phyloP scores from a whole-genome alignment of 495 filamentous ascomycete genomes.

The Entonaema liquescens region DNA sequence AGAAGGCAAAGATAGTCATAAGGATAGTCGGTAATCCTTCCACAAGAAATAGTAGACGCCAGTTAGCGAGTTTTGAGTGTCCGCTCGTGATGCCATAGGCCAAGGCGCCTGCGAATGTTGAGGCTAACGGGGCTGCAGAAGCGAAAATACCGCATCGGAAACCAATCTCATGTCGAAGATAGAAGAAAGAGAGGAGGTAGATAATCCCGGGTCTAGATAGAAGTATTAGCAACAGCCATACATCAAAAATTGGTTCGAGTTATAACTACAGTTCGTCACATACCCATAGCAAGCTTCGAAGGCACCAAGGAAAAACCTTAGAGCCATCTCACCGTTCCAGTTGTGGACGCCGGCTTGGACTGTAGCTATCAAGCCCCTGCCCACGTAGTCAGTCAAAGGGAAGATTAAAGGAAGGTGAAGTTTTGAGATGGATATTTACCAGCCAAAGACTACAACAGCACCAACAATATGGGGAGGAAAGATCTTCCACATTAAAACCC shows the following conservation, averaged over 20 bases:
- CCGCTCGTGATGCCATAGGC: slow-evolving; percentile 82
- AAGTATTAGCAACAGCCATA: not conserved
- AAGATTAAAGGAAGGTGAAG: not conserved
- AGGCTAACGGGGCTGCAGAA: slow-evolving; percentile 76
- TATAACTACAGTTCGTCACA: not conserved
- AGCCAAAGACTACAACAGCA: slow-evolving; percentile 46
- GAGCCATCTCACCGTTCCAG: slow-evolving; percentile 69
- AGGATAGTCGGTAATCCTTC: slow-evolving; percentile 75
- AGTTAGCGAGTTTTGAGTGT: slow-evolving; percentile 69
- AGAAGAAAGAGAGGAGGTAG: slow-evolving; percentile 81
- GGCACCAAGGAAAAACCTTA: slow-evolving; percentile 69
- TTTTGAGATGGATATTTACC: slow-evolving; percentile 19
- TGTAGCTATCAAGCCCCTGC: slow-evolving; percentile 63
- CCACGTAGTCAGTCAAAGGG: slow-evolving; percentile 1
- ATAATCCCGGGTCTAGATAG: slow-evolving; percentile 65
- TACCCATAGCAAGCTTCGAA: slow-evolving; percentile 69
- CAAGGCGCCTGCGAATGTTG: slow-evolving; percentile 78
- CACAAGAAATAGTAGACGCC: slow-evolving; percentile 80
- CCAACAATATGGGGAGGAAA: slow-evolving; percentile 55
- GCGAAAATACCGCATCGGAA: slow-evolving; percentile 77
- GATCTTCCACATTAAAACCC: slow-evolving; percentile 73
- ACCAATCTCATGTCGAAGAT: slow-evolving; percentile 76
- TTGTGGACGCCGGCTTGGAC: slow-evolving; percentile 64
- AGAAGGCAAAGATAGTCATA: slow-evolving; percentile 69
- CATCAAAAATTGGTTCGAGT: not conserved